Evolutionary conservation across 2,329 filamentous ascomycete species (phyloP), one percentile per base, ranked within the genome.

Genomic region (Aspergillus carbonarius): DNA sequence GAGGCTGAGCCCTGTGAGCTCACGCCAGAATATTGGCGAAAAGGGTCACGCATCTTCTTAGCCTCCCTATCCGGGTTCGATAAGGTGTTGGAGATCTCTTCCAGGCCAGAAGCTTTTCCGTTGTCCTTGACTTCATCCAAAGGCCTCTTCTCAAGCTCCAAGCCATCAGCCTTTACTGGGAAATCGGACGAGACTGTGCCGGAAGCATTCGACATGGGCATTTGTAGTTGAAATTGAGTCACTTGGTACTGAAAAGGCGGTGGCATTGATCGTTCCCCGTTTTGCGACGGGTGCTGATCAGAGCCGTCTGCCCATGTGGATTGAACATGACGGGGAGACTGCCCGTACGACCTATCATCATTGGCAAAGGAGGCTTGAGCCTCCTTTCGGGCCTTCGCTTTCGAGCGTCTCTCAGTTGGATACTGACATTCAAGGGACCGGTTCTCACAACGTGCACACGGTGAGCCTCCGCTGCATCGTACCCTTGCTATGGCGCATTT

Each of bases 401-500:
- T 75, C 4, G 73, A 74, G 15, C 73, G 70, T 61, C 73, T 63
- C 52, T 76, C 71, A 4, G 74, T 77, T 13, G 75, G 75, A 54
- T 77, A 77, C 54, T 73, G 66, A 30, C 75, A 78, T 40, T 70
- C 70, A 15, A 77, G 69, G 17, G 70, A 71, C 30, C 75, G 72
- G 56, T 66, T 67, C 42, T 70, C 71, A 59, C 75, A 78, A 17
- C 75, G 72, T 39, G 66, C 65, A 57, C 75, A 77, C 46, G 75
- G 73, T 7, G 60, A 63, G 13, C 73, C 73, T 5, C 75, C 75
- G 54, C 73, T 75, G 59, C 75, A 77, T 60, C 75, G 66, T 3
- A 76, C 75, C 64, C 75, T 68, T 32, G 75, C 75, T 12, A 70
- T 67, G 27, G 75, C 75, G 50, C 75, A 78, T 56, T 72, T 70